phyloP scores from a whole-genome alignment of 441 rosid genomes.

The Melastoma candidum region DNA sequence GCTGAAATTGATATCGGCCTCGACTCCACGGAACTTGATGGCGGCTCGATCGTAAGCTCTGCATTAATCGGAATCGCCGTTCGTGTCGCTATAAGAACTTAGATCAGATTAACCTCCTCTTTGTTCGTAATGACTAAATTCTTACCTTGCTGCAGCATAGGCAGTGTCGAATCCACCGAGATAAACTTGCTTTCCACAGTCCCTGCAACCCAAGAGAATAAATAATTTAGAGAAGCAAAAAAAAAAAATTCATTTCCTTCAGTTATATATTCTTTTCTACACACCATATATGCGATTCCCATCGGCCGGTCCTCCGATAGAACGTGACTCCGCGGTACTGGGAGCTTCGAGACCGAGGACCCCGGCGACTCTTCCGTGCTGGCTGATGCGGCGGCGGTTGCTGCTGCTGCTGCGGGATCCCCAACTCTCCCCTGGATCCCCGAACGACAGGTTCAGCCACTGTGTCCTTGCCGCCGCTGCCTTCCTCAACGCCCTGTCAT shows the following conservation, averaged over 20 bases:
- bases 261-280: background rate
- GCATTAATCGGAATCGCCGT: conserved; percentile 6
- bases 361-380: conserved; percentile 54
- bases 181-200: conserved; percentile 68
- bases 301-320: conserved; percentile 64
- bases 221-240: background rate
- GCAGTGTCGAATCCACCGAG: conserved; percentile 49
- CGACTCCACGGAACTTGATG: conserved; percentile 54
- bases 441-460: conserved; percentile 52
- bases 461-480: conserved; percentile 16
- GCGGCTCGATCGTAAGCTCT: conserved; percentile 72
- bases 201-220: conserved; percentile 27
- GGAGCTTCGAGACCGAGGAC: conserved; percentile 64
- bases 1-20: conserved; percentile 53
- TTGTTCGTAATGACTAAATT: background rate
- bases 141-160: conserved; percentile 41
- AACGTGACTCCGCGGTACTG: conserved; percentile 71
- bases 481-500: conserved; percentile 12
- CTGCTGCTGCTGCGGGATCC: conserved; percentile 27
- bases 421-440: conserved; percentile 21
- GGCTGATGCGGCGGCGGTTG: conserved; percentile 13
- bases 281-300: conserved; percentile 77
- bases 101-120: background rate
- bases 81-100: background rate
- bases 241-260: background rate